These are phyloP conservation scores for Irpex sp. DNA, from an alignment of 1,284 basidiomycete species.

Conservation along the genomic window DNA sequence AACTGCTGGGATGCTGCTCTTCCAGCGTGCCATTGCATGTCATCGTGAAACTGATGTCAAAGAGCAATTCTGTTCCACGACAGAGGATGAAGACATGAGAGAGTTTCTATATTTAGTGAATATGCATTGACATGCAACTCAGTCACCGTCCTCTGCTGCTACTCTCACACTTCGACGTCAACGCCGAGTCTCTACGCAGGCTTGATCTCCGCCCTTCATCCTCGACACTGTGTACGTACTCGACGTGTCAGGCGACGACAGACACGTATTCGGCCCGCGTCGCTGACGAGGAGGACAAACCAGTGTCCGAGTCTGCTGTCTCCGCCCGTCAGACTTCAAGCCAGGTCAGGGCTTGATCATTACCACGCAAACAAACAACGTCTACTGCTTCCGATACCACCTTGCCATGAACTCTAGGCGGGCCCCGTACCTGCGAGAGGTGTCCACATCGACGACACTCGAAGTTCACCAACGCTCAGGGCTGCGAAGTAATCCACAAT, in stretches of 20 bases:
- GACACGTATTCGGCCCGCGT: not conserved
- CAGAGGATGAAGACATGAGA: too few relatives aligned
- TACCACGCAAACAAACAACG: not conserved
- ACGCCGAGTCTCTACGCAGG: not conserved
- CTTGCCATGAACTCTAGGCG: conserved; percentile 21
- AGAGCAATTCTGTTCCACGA: too few relatives aligned
- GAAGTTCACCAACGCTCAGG: conserved; percentile 43
- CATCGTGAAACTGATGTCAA: too few relatives aligned
- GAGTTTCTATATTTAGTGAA: too few relatives aligned
- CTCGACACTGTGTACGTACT: conserved; percentile 1
- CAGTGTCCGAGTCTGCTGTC: too few relatives aligned
- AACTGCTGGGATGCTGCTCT: too few relatives aligned
- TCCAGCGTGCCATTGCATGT: too few relatives aligned
- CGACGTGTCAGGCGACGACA: not conserved
- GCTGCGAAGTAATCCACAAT: conserved; percentile 27
- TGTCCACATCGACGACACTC: conserved; percentile 23
- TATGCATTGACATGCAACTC: not conserved
- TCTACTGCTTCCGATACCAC: not conserved
- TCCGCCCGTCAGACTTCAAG: too few relatives aligned
- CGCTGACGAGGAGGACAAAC: not conserved
- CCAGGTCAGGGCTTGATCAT: too few relatives aligned
- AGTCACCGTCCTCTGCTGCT: not conserved
- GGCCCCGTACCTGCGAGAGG: conserved; percentile 26
- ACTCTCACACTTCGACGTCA: not conserved
- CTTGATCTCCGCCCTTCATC: conserved; percentile 1